Evolutionary conservation across 192 early-diverging fungal species (phyloP).

Genomic region (Coemansia sp.): DNA sequence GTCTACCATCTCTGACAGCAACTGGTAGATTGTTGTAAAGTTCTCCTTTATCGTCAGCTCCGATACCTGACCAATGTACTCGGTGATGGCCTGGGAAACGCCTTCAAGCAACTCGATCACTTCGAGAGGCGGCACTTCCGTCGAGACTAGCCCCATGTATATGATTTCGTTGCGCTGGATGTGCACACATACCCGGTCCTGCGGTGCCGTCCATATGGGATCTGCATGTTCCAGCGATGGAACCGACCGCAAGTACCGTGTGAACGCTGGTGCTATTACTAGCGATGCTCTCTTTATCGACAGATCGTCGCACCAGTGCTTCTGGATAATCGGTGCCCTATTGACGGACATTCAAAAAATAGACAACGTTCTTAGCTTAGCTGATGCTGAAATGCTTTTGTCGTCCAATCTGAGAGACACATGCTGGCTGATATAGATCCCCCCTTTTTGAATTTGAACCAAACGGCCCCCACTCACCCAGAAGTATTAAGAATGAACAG

Average conservation of each 20-base stretch:
- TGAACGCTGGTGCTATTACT: conserved; percentile 63
- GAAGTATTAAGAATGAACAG: conserved; percentile 68
- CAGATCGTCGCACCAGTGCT: conserved; percentile 75
- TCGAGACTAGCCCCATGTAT: conserved; percentile 72
- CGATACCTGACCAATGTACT: conserved; percentile 82
- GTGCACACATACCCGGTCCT: conserved; percentile 27
- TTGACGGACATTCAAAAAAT: conserved; percentile 4
- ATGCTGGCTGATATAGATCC: background rate
- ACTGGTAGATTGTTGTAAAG: conserved; percentile 79
- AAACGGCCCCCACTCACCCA: conserved; percentile 49
- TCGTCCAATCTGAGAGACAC: background rate
- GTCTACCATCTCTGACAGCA: conserved; percentile 94
- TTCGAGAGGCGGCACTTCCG: conserved; percentile 78
- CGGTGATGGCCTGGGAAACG: conserved; percentile 72
- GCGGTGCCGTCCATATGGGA: conserved; percentile 34
- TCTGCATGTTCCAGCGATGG: conserved; percentile 35
- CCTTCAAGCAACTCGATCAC: conserved; percentile 86
- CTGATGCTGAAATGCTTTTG: background rate
- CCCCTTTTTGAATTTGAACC: background rate
- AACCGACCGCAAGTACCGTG: conserved; percentile 57
- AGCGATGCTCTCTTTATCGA: conserved; percentile 63
- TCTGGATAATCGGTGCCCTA: conserved; percentile 85
- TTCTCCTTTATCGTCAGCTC: conserved; percentile 87
- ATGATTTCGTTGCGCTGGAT: conserved; percentile 65
- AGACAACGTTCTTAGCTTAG: too few species aligned